phyloP scores from a whole-genome alignment of 441 rosid species.

The Pelargonium cotyledonis region DNA sequence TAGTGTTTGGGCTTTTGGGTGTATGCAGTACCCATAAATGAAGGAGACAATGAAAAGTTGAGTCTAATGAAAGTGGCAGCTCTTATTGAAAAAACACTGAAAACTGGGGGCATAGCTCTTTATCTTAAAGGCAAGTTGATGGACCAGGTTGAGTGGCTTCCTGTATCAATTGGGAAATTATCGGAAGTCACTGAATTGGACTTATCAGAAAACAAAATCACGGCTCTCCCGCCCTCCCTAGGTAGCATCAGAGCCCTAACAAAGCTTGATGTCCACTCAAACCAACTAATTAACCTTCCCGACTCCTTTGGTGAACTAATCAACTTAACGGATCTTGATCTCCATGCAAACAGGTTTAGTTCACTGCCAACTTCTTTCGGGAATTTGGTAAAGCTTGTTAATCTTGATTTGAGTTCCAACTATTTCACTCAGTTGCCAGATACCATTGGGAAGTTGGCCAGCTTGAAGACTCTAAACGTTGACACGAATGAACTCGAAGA shows the following conservation, averaged over 20 bases:
- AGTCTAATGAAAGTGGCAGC: slow-evolving; percentile 53
- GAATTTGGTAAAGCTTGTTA: slow-evolving; percentile 36
- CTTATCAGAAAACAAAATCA: slow-evolving; percentile 52
- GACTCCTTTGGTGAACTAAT: slow-evolving; percentile 46
- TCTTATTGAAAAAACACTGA: slow-evolving; percentile 46
- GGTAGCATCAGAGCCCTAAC: slow-evolving; percentile 37
- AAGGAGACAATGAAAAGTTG: slow-evolving; percentile 36
- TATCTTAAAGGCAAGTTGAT: slow-evolving; percentile 57
- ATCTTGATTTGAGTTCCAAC: slow-evolving; percentile 52
- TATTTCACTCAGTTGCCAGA: slow-evolving; percentile 41
- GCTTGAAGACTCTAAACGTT: slow-evolving; percentile 36
- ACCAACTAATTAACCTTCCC: slow-evolving; percentile 57
- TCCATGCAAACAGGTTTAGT: slow-evolving; percentile 49
- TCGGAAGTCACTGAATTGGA: slow-evolving; percentile 37
- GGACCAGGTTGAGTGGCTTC: slow-evolving; percentile 66
- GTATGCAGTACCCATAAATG: slow-evolving; percentile 26
- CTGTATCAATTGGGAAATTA: slow-evolving; percentile 52
- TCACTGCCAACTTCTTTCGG: slow-evolving; percentile 48
- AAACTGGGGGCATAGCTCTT: slow-evolving; percentile 33
- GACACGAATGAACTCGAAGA: slow-evolving; percentile 65
- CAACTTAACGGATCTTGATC: slow-evolving; percentile 43
- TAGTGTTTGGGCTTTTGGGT: neutral
- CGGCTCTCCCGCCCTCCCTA: slow-evolving; percentile 52
- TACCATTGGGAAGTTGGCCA: slow-evolving; percentile 34
- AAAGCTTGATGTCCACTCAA: slow-evolving; percentile 50